Conservation (phyloP, 2,329 filamentous ascomycete genomes). For the Nigrospora oryzae region DNA sequence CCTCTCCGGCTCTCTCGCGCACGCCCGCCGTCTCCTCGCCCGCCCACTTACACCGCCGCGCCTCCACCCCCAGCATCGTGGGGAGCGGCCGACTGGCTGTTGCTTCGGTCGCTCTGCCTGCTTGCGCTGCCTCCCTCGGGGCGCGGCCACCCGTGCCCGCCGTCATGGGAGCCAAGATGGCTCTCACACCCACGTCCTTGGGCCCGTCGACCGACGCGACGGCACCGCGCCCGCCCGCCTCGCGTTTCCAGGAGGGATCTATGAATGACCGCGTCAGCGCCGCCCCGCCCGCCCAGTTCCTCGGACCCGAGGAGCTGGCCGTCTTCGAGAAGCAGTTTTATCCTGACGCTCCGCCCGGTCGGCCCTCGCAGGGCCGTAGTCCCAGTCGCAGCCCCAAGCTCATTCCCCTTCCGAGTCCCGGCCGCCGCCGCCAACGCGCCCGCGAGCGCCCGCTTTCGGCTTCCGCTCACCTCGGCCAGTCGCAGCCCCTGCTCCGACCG, state of each 20-base stretch:
- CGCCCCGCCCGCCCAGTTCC: conserved; percentile 60
- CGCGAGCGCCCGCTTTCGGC: conserved; percentile 12
- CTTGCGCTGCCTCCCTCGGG: conserved; percentile 1
- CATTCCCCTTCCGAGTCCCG: not conserved
- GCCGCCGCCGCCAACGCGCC: conserved; percentile 4
- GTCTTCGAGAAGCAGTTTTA: conserved; percentile 21
- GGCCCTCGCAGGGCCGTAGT: too few relatives aligned
- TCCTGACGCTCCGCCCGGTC: not conserved
- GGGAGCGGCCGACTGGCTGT: too few relatives aligned
- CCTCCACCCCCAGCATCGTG: too few relatives aligned
- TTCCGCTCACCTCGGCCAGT: conserved; percentile 5
- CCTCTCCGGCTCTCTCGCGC: too few relatives aligned
- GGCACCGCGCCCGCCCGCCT: conserved; percentile 4
- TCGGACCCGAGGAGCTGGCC: conserved; percentile 28
- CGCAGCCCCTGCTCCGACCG: too few relatives aligned
- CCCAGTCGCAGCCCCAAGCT: not conserved
- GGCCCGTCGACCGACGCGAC: conserved; percentile 13
- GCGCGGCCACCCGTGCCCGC: conserved; percentile 13
- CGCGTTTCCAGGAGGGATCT: conserved; percentile 66
- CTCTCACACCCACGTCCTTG: conserved; percentile 28
- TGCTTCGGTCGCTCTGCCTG: too few relatives aligned
- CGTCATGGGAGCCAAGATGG: conserved; percentile 12
- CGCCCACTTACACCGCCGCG: too few relatives aligned
- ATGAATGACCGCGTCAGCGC: conserved; percentile 76
- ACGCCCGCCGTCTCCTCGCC: too few relatives aligned